phyloP scores from a whole-genome alignment of 176 grass and related monocot genomes.

The Pontederia paniculata region DNA sequence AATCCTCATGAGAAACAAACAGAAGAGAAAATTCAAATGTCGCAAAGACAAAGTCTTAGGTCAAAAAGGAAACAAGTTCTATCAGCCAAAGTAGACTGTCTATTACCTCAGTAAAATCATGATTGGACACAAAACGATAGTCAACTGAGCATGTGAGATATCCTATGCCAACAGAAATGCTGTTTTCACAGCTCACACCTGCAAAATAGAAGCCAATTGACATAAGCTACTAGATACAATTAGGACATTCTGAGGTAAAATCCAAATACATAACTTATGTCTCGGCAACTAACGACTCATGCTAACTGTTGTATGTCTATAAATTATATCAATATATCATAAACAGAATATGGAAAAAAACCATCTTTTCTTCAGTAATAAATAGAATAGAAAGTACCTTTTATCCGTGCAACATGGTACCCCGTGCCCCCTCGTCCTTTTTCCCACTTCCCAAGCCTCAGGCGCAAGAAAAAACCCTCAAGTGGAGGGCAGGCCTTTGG shows the following conservation, averaged over 20 bases:
- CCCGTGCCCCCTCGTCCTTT: constrained; percentile 68
- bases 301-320: neutral
- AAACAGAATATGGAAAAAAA: neutral
- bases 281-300: neutral
- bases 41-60: too few relatives aligned
- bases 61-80: too few relatives aligned
- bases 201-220: constrained; percentile 24
- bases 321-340: neutral
- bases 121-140: constrained; percentile 72
- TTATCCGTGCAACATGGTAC: constrained; percentile 75
- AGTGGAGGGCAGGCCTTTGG: constrained; percentile 37
- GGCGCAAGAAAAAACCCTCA: constrained; percentile 79
- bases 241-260: neutral
- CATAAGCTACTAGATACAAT: too few relatives aligned
- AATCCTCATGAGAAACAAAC: too few relatives aligned
- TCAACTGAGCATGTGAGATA: constrained; percentile 59
- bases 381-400: constrained; percentile 32
- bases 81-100: too few relatives aligned
- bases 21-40: too few relatives aligned
- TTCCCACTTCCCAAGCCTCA: constrained; percentile 81
- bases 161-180: constrained; percentile 64
- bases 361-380: neutral
- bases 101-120: constrained; percentile 80
- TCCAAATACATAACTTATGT: neutral
- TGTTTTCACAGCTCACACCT: constrained; percentile 57